Conservation (phyloP, 768 basidiomycete species). For the Termitomyces sp. region DNA sequence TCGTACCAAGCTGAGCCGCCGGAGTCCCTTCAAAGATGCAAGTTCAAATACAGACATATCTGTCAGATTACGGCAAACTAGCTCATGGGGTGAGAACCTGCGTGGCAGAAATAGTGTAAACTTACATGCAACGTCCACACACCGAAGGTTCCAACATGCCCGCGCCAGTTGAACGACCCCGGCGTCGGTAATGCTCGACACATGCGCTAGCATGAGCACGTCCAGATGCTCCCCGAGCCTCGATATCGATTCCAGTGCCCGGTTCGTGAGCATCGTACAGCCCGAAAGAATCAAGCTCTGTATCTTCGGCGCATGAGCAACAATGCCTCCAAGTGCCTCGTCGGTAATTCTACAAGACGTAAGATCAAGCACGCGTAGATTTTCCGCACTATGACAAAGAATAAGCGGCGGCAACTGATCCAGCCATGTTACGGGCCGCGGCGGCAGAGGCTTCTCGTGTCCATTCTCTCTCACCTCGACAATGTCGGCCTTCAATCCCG, state of each 20-base stretch:
- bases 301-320: constrained; percentile 70
- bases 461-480: constrained; percentile 13
- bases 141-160: constrained; percentile 66
- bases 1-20: constrained; percentile 74
- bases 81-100: constrained; percentile 5
- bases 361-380: constrained; percentile 76
- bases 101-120: constrained; percentile 1
- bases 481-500: constrained; percentile 26
- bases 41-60: constrained; percentile 84
- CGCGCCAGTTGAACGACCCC: constrained; percentile 66
- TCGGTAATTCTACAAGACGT: constrained; percentile 75
- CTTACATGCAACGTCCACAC: constrained; percentile 86
- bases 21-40: constrained; percentile 60
- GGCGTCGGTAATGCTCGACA: constrained; percentile 73
- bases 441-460: constrained; percentile 48
- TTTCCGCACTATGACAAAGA: constrained; percentile 60
- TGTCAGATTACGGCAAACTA: constrained; percentile 79
- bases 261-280: constrained; percentile 72
- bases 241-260: constrained; percentile 59
- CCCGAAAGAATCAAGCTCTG: constrained; percentile 74
- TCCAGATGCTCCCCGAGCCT: constrained; percentile 73
- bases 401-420: constrained; percentile 59
- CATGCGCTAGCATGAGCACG: constrained; percentile 75
- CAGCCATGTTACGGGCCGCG: constrained; percentile 53
- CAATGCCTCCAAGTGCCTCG: constrained; percentile 67